Evolutionary conservation across 2,329 filamentous ascomycete species (phyloP).

Genomic region (Sclerotinia borealis): DNA sequence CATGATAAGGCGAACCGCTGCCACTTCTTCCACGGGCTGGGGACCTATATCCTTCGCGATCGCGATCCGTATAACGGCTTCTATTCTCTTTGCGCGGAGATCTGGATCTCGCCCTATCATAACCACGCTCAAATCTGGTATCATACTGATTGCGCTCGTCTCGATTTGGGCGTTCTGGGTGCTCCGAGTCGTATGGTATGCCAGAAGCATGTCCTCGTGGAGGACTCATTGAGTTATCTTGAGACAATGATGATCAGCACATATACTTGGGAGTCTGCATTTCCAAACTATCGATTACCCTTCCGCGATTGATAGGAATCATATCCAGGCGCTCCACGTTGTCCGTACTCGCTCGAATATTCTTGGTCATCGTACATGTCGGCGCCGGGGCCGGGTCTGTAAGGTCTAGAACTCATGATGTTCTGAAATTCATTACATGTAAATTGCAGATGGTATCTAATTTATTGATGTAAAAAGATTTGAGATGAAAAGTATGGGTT

Average conservation of each 20-base stretch:
- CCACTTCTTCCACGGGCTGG: conserved; percentile 29
- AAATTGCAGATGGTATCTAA: not conserved
- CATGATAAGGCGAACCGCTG: conserved; percentile 30
- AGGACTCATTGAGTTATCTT: conserved; percentile 32
- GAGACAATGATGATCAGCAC: conserved; percentile 32
- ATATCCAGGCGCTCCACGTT: conserved; percentile 22
- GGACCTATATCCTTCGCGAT: conserved; percentile 32
- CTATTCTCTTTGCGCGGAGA: conserved; percentile 32
- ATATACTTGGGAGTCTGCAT: conserved; percentile 24
- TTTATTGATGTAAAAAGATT: not conserved
- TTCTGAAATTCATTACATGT: not conserved
- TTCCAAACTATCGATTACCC: conserved; percentile 33
- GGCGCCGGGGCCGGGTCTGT: conserved; percentile 19
- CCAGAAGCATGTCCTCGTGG: conserved; percentile 24
- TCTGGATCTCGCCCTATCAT: conserved; percentile 37
- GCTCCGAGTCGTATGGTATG: conserved; percentile 16
- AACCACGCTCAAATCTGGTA: conserved; percentile 32
- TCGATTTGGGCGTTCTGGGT: conserved; percentile 24
- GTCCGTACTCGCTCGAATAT: conserved; percentile 22
- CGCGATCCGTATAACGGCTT: conserved; percentile 31
- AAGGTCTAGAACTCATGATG: conserved; percentile 10
- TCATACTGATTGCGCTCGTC: conserved; percentile 30
- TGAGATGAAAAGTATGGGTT: not conserved
- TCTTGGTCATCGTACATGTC: conserved; percentile 42
- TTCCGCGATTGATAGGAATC: conserved; percentile 31